Evolutionary conservation across 441 rosid genomes (phyloP), one percentile per base, ranked within the genome.

Genomic region (Breynia disticha): DNA sequence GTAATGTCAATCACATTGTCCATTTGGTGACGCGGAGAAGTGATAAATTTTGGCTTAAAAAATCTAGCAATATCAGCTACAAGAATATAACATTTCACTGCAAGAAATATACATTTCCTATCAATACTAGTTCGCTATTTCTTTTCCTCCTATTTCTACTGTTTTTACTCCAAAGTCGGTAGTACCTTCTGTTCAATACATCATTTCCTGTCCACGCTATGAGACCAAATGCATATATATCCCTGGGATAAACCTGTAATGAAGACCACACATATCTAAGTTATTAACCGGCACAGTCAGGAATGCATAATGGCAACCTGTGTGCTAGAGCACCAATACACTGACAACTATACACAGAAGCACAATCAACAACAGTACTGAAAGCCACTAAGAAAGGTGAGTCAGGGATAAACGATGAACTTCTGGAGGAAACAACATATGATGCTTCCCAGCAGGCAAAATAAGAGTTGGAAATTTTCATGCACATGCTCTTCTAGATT

Each of bases 121-220:
- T 13, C 15, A 28, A 51, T 13, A 22, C n/a, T 14, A 10, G 39
- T 1, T 1, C 24, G 16, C 10, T 12, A 17, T 0, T 32, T 51
- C 55, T 16, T 51, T 24, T 28, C 35, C 35, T 28, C 35, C 35
- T 28, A 28, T 28, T 28, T 0, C 35, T 28, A 28, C 35, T 13
- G 3, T 11, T 13, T 8, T 18, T 8, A 16, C 35, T n/a, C 4
- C 1, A 15, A 16, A 32, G 16, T 11, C 17, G 18, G 8, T 1
- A 15, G 16, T 60, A 81, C 98, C 96, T 80, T 65, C 98, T 74
- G 74, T 91, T 91, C 48, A 91, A 62, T 44, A 86, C 87, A 45
- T 87, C 96, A 74, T 87, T 84, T 38, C 96, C 98, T 12, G 96
- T 91, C 98, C 98, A 87, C 6, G 94, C 83, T 76, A 91, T 70